Evolutionary conservation across 169 alveolate genomes (phyloP).

Genomic region (Plasmodium adleri): DNA sequence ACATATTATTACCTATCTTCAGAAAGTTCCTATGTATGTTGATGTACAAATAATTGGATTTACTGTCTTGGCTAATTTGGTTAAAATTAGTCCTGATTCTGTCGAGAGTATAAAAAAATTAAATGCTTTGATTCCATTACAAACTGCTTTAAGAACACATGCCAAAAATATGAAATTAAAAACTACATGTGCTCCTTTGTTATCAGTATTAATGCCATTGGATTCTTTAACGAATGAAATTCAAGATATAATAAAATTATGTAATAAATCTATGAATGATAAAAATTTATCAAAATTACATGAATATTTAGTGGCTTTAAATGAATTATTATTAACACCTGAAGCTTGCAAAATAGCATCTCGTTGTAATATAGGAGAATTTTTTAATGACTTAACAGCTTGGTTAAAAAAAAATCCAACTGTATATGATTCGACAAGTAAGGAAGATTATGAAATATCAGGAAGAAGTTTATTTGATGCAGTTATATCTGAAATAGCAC

Average conservation of each 20-base stretch:
- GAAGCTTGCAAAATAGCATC: conserved; percentile 85
- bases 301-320: conserved; percentile 78
- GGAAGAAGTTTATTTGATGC: conserved; percentile 82
- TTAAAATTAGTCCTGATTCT: conserved; percentile 78
- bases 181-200: conserved; percentile 89
- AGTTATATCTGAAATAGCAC: conserved; percentile 80
- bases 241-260: conserved; percentile 86
- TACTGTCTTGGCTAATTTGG: conserved; percentile 84
- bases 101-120: conserved; percentile 79
- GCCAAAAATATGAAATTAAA: conserved; percentile 87
- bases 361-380: conserved; percentile 77
- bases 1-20: conserved; percentile 86
- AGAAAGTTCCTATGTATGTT: conserved; percentile 89
- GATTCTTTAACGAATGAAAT: conserved; percentile 90
- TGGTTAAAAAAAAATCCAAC: conserved; percentile 76
- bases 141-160: conserved; percentile 91
- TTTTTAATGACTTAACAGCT: conserved; percentile 47
- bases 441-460: conserved; percentile 75
- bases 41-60: conserved; percentile 90
- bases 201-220: conserved; percentile 92
- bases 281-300: conserved; percentile 81
- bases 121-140: conserved; percentile 77
- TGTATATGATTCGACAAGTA: conserved; percentile 30
- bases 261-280: conserved; percentile 80
- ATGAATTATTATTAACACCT: conserved; percentile 82